A percentile compares a stretch with the other conserved stretches of the same genome.
Conservation (phyloP, 2,329 filamentous ascomycete species). For the Colletotrichum falcatum region DNA sequence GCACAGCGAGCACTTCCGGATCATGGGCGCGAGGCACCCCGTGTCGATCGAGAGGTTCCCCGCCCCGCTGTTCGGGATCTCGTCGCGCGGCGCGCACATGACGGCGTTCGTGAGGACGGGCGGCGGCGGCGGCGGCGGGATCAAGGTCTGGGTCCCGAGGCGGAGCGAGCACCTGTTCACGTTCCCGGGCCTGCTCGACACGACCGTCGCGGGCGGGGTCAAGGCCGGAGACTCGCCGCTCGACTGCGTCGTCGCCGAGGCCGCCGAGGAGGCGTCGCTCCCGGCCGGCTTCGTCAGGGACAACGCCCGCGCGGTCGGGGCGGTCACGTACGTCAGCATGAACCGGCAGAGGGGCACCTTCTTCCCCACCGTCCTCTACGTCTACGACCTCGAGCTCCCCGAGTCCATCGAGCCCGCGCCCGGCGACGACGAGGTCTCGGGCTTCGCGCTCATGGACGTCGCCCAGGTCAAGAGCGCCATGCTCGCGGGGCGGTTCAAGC, state of each 20-base stretch:
- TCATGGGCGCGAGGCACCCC: slow-evolving; percentile 52
- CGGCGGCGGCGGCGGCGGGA: slow-evolving; percentile 48
- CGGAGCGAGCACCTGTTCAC: slow-evolving; percentile 76
- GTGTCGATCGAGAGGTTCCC: slow-evolving; percentile 71
- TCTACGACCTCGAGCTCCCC: slow-evolving; percentile 80
- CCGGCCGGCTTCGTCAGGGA: slow-evolving; percentile 45
- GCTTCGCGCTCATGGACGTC: slow-evolving; percentile 76
- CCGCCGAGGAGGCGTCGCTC: slow-evolving; percentile 75
- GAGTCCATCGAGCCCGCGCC: slow-evolving; percentile 71
- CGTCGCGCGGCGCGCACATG: slow-evolving; percentile 74
- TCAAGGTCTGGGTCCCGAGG: slow-evolving; percentile 79
- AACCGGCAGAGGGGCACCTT: slow-evolving; percentile 41
- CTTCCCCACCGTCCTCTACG: slow-evolving; percentile 63
- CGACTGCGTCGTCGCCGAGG: slow-evolving; percentile 77
- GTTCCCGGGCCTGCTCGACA: slow-evolving; percentile 81
- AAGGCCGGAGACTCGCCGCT: slow-evolving; percentile 74
- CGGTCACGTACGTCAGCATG: slow-evolving; percentile 47
- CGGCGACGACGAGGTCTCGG: slow-evolving; percentile 82
- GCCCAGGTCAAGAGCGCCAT: slow-evolving; percentile 70
- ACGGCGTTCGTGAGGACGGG: slow-evolving; percentile 67
- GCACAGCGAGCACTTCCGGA: slow-evolving; percentile 58
- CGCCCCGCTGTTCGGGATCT: slow-evolving; percentile 73
- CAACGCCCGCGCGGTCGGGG: slow-evolving; percentile 46
- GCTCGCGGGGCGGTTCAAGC: slow-evolving; percentile 80
- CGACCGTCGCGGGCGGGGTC: slow-evolving; percentile 83